Conservation (phyloP, 1,284 basidiomycete genomes). For the Heterobasidion occidentale region DNA sequence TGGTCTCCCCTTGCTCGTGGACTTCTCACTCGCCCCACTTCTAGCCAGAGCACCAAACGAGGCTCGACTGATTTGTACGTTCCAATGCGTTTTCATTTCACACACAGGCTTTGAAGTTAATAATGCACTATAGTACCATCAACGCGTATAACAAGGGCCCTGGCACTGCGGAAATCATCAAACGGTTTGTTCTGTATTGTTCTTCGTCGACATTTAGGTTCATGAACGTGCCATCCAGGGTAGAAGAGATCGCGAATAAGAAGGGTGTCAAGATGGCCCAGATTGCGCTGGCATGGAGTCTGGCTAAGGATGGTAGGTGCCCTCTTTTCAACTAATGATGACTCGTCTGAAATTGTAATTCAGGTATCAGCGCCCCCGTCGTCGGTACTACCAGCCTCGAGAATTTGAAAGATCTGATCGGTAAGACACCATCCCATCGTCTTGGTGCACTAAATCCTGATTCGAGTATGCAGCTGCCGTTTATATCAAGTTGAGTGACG, state of each 20-base stretch:
- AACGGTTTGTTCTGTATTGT: slow-evolving; percentile 12
- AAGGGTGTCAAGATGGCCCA: slow-evolving; percentile 32
- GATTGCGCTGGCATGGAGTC: slow-evolving; percentile 30
- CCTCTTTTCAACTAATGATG: not conserved
- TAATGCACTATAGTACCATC: not conserved
- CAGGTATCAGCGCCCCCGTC: slow-evolving; percentile 21
- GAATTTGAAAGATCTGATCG: slow-evolving; percentile 22
- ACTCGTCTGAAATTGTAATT: not conserved
- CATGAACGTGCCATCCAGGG: slow-evolving; percentile 7
- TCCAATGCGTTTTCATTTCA: not conserved
- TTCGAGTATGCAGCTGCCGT: slow-evolving; percentile 15
- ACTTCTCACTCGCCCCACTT: not conserved
- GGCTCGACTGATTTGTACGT: slow-evolving; percentile 6
- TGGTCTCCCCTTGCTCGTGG: slow-evolving; percentile 2
- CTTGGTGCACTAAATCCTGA: not conserved
- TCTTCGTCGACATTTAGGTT: not conserved
- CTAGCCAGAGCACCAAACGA: not conserved
- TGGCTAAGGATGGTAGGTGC: slow-evolving; percentile 18
- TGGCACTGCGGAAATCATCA: slow-evolving; percentile 15
- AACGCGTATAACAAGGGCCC: not conserved
- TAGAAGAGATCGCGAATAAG: slow-evolving; percentile 36
- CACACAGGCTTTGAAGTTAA: not conserved
- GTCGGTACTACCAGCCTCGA: slow-evolving; percentile 24
- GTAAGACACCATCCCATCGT: slow-evolving; percentile 6
- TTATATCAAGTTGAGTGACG: slow-evolving; percentile 28